Evolutionary conservation across 495 filamentous ascomycete genomes (phyloP).

Genomic region (Apodospora peruviana): DNA sequence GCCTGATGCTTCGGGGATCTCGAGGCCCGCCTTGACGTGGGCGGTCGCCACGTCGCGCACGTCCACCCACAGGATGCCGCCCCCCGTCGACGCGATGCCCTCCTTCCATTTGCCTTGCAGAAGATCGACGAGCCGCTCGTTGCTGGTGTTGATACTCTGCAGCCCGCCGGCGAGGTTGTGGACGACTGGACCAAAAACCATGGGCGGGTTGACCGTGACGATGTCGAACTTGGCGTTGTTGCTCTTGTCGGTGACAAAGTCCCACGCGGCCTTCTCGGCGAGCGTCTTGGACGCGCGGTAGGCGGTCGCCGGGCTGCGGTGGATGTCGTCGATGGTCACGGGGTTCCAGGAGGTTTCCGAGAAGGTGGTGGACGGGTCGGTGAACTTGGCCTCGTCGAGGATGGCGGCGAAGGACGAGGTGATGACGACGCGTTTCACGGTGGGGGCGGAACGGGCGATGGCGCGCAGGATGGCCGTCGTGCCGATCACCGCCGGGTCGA

Average conservation of each 20-base stretch:
- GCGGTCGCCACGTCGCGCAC: conserved; percentile 56
- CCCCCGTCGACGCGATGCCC: conserved; percentile 36
- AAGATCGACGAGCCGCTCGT: conserved; percentile 40
- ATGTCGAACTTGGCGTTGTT: conserved; percentile 48
- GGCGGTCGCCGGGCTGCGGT: conserved; percentile 47
- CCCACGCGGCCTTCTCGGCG: conserved; percentile 52
- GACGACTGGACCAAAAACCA: conserved; percentile 30
- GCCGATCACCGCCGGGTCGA: conserved; percentile 81
- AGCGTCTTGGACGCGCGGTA: conserved; percentile 67
- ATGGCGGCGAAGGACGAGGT: conserved; percentile 85
- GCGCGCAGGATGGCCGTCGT: conserved; percentile 75
- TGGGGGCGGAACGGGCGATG: conserved; percentile 66
- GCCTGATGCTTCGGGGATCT: conserved; percentile 43
- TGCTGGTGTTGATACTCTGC: conserved; percentile 52
- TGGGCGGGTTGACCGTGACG: conserved; percentile 58
- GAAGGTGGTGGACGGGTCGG: conserved; percentile 51
- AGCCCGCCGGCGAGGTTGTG: conserved; percentile 32
- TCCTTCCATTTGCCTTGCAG: conserved; percentile 56
- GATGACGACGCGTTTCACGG: conserved; percentile 76
- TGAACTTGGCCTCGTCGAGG: conserved; percentile 36
- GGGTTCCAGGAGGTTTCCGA: conserved; percentile 81
- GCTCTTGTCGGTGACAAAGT: conserved; percentile 47
- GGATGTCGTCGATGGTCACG: conserved; percentile 63
- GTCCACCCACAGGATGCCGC: conserved; percentile 45
- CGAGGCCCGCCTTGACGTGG: conserved; percentile 49